Base-by-base conservation (phyloP, 169 alveolate genomes). In the Amoebophrya sp. region DNA sequence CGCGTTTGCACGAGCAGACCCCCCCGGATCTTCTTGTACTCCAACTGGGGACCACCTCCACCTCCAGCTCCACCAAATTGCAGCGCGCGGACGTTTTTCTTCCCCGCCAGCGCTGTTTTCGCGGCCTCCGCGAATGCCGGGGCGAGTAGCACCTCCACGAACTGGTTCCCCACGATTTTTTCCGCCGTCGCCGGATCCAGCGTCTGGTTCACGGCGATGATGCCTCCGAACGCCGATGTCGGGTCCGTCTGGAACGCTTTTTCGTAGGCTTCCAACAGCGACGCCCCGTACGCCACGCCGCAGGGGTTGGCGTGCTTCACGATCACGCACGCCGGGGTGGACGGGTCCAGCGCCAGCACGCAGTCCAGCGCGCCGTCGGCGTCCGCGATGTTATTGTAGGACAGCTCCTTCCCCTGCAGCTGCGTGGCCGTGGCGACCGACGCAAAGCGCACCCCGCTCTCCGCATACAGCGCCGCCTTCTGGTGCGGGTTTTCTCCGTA, bases 311-410 rank as follows among this genome's bases (percentile, higher is more conserved):
- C 40, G 88, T 69, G 88, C 23, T 58, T 58, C 78, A 58, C 78
- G 4, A 58, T 58, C 34, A 58, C 78, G 78, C 78, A 58, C n/a
- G n/a, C 34, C 78, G 23, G 34, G 34, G 34, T 58, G 5, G 10
- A 1, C 38, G 48, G 48, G 13, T n/a, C 78, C 7, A 58, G 23
- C 26, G 78, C 78, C 4, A 58, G 78, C 10, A 13, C 7, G 78
- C 78, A 58, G 78, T 69, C 88, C n/a, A 69, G 88, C 40, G 88
- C 88, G 40, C n/a, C 88, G n/a, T 13, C 88, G 18, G 88, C 88
- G n/a, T 69, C 88, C 20, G 40, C 40, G 88, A n/a, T 69, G 88
- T 69, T 69, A 40, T 69, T 69, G 40, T 69, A 69, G 0, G 41
- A 29, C 40, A 69, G 40, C 40, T 69, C 40, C 88, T 69, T 69